Percentiles rank a stretch among this genome's conserved stretches.
Evolutionary conservation across 805 yeast species (phyloP).

Genomic region (Candida chilensis): DNA sequence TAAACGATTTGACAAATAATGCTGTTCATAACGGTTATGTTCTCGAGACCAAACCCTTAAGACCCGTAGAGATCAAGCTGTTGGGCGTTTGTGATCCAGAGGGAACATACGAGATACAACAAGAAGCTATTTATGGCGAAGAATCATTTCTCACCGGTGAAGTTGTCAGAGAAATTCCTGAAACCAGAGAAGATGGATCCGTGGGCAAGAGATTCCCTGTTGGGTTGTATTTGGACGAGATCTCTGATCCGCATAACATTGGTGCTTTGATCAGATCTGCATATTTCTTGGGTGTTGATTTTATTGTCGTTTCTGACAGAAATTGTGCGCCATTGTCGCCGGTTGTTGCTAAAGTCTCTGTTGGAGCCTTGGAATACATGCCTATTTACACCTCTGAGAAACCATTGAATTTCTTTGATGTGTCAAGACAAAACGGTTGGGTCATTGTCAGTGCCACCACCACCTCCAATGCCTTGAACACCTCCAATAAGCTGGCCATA

Average conservation of each 20-base stretch:
- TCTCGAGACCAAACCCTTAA: slow-evolving; percentile 51
- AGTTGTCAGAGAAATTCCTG: slow-evolving; percentile 9
- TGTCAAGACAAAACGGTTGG: slow-evolving; percentile 59
- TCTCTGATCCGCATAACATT: slow-evolving; percentile 80
- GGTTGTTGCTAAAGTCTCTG: slow-evolving; percentile 69
- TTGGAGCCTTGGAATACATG: slow-evolving; percentile 76
- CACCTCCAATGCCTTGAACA: slow-evolving; percentile 6
- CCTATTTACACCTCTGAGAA: slow-evolving; percentile 49
- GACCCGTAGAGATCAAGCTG: slow-evolving; percentile 15
- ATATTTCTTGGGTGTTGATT: slow-evolving; percentile 76
- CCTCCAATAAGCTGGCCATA: slow-evolving; percentile 16
- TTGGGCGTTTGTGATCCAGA: slow-evolving; percentile 17
- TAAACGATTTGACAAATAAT: slow-evolving; percentile 51
- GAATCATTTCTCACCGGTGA: slow-evolving; percentile 4
- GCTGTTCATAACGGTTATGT: slow-evolving; percentile 81
- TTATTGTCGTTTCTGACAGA: slow-evolving; percentile 57
- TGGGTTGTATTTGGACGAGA: slow-evolving; percentile 69
- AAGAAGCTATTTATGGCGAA: slow-evolving; percentile 9
- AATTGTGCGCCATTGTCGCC: slow-evolving; percentile 74
- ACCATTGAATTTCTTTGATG: slow-evolving; percentile 55
- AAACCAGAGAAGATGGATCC: no score
- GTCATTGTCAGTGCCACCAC: slow-evolving; percentile 53
- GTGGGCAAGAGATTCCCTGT: slow-evolving; percentile 35
- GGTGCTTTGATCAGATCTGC: slow-evolving; percentile 82
- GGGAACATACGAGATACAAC: slow-evolving; percentile 4